These are phyloP conservation scores for Chlamydomonas applanata DNA, from an alignment of 139 green algal species.

Conservation along the genomic window DNA sequence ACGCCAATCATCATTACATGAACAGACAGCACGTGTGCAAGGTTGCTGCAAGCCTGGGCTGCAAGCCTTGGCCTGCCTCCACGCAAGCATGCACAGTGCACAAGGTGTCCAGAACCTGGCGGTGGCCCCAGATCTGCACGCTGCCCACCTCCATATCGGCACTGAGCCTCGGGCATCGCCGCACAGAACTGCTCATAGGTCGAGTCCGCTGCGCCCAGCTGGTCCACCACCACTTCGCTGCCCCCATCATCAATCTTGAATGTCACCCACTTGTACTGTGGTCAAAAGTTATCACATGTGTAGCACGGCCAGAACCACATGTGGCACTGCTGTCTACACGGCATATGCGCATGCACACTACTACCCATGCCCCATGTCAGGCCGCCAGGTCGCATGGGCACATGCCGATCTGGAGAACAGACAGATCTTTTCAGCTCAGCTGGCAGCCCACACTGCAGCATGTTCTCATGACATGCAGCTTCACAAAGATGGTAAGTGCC, in stretches of 20 bases:
- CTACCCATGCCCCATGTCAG: no score
- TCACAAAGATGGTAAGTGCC: neutral
- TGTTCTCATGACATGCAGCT: neutral
- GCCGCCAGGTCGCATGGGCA: no score
- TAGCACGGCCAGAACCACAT: neutral
- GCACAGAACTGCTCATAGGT: slow-evolving; percentile 73
- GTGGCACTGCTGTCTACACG: no score
- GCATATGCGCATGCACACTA: no score
- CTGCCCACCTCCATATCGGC: slow-evolving; percentile 78
- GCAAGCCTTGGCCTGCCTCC: neutral
- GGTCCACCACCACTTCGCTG: slow-evolving; percentile 65
- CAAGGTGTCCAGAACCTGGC: no score
- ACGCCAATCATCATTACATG: neutral
- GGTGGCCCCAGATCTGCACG: no score
- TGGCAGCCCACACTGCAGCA: no score
- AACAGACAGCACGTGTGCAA: neutral
- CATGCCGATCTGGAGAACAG: no score
- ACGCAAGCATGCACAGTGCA: no score
- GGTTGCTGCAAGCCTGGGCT: no score
- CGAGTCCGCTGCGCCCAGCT: slow-evolving; percentile 56
- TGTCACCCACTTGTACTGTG: slow-evolving; percentile 68
- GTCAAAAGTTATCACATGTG: neutral
- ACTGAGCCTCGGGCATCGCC: slow-evolving; percentile 64
- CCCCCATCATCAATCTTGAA: slow-evolving; percentile 80
- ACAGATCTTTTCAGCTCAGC: no score